phyloP scores from a whole-genome alignment of 2,329 filamentous ascomycete genomes.

The Alternaria tenuissima region DNA sequence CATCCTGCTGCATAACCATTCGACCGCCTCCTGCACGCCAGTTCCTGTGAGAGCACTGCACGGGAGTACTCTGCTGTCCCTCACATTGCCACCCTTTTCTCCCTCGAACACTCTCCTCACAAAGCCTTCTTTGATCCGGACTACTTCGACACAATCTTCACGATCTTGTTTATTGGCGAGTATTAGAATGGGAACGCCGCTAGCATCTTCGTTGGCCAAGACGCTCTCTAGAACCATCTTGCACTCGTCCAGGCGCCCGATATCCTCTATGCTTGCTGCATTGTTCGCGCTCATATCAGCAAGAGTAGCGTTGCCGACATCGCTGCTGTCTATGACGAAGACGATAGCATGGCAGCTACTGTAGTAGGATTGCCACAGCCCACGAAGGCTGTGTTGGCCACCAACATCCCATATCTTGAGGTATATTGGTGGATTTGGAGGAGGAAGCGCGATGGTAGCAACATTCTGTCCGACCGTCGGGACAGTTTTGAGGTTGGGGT shows the following conservation, averaged over 20 bases:
- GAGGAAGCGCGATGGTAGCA: conserved; percentile 78
- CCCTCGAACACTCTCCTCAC: conserved; percentile 96
- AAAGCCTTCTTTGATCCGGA: conserved; percentile 94
- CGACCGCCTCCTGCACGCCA: conserved; percentile 93
- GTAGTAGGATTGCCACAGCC: conserved; percentile 97
- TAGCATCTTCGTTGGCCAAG: conserved; percentile 83
- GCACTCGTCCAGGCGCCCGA: conserved; percentile 82
- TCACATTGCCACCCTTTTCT: conserved; percentile 82
- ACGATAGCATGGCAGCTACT: conserved; percentile 93
- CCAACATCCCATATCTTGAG: conserved; percentile 99
- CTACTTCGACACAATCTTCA: conserved; percentile 97
- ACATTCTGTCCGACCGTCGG: conserved; percentile 98
- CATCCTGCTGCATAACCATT: conserved; percentile 91
- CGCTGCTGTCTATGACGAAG: conserved; percentile 95
- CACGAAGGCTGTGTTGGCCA: conserved; percentile 86
- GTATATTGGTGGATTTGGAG: conserved; percentile 80
- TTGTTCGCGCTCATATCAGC: conserved; percentile 53
- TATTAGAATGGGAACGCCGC: conserved; percentile 89
- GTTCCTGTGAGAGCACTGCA: conserved; percentile 85
- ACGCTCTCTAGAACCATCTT: conserved; percentile 89
- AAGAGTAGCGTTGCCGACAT: conserved; percentile 86
- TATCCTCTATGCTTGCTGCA: conserved; percentile 42
- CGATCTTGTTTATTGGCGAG: conserved; percentile 97
- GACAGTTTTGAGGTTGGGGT: conserved; percentile 81
- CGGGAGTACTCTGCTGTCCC: conserved; percentile 90